Percentiles rank a stretch among this genome's conserved stretches.
Evolutionary conservation across 192 early-diverging fungal species (phyloP).

Genomic region (Backusella australiensis): DNA sequence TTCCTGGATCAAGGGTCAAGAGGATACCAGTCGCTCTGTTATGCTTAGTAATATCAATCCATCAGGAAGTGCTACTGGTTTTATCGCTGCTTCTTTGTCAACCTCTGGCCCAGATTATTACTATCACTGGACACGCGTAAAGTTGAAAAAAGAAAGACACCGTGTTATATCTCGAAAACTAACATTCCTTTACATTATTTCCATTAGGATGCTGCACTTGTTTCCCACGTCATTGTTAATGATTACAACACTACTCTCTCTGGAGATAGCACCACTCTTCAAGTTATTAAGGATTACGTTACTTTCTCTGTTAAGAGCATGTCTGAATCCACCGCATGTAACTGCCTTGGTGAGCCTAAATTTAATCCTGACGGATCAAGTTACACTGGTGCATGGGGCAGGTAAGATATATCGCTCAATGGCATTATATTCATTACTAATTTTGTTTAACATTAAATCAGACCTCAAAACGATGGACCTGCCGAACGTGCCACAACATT

Average conservation of each 20-base stretch:
- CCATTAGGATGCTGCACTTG: slow-evolving; percentile 37
- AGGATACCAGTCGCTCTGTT: not conserved
- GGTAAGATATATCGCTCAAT: not conserved
- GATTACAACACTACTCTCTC: slow-evolving; percentile 18
- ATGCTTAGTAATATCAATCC: slow-evolving; percentile 28
- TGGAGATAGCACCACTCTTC: slow-evolving; percentile 13
- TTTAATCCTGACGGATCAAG: slow-evolving; percentile 53
- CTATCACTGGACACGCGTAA: slow-evolving; percentile 70
- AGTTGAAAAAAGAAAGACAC: slow-evolving; percentile 16
- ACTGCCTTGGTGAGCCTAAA: slow-evolving; percentile 66
- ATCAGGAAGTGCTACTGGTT: slow-evolving; percentile 20
- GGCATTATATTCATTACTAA: not conserved
- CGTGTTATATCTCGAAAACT: not conserved
- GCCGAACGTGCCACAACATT: slow-evolving; percentile 47
- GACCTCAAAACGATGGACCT: slow-evolving; percentile 74
- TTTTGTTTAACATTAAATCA: slow-evolving; percentile 7
- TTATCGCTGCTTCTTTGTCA: slow-evolving; percentile 28
- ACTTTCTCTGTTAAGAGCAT: slow-evolving; percentile 33
- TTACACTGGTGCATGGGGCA: slow-evolving; percentile 52
- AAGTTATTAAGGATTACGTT: slow-evolving; percentile 39
- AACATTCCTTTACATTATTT: not conserved
- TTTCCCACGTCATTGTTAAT: not conserved
- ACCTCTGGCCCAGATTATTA: slow-evolving; percentile 65
- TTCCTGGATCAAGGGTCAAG: slow-evolving; percentile 5
- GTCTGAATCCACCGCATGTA: slow-evolving; percentile 17